Evolutionary conservation across 805 yeast species (phyloP), one percentile per base, ranked within the genome.

Genomic region (Debaryomyces maramus): DNA sequence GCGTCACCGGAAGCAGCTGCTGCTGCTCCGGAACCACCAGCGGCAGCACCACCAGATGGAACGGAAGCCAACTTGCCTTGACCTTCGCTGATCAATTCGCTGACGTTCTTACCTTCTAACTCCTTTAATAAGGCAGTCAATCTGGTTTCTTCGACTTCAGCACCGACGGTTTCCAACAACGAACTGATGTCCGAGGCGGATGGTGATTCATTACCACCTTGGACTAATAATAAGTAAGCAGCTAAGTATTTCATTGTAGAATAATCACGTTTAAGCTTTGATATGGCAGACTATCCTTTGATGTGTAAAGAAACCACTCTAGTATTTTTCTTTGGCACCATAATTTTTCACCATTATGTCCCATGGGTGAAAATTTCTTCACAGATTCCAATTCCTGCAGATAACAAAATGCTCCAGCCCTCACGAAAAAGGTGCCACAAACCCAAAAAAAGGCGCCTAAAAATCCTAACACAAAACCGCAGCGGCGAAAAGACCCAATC

Each of bases 1-100:
- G 77, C 86, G 52, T 78, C 83, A 52, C 70, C 82, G 67, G 72
- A 86, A 61, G 78, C 84, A 61, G 84, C 82, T 60, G 84, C 80
- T 56, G 85, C 83, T 63, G 78, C 80, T 63, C 77, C 78, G 63
- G 80, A 74, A 60, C 84, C 72, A 58, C 93, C 74, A 65, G 89
- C 80, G 71, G 93, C 96, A 72, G 97, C 93, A 77, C 96, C 97
- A 72, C 97, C 97, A 64, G 97, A 62, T 74, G 98, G 97, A 56
- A 91, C 95, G 56, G 98, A 83, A 60, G 98, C 95, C 70, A 93
- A 87, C 81, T 93, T 93, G 77, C 85, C 74, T 75, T 85, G 75
- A 80, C 99, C 99, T 77, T 82, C 91, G 61, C 95, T 85, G 61
- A 93, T 82, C 75, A 93, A 83, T 67, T 88, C 96, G 58, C 74